Evolutionary conservation across 2,329 filamentous ascomycete species (phyloP).

Genomic region (Thermothelomyces thermophilus): DNA sequence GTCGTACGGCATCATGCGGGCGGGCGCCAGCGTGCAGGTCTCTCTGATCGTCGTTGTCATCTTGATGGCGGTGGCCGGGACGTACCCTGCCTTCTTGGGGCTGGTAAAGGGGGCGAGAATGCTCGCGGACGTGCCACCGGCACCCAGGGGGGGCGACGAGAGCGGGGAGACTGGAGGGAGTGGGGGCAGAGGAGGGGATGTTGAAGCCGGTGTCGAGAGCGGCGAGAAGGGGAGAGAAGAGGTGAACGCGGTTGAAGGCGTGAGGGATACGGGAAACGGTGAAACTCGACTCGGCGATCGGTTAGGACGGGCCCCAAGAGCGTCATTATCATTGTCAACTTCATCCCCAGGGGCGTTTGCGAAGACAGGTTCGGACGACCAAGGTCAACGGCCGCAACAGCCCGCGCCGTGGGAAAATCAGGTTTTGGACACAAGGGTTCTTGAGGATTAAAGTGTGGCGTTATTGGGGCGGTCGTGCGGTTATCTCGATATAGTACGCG

Average conservation of each 20-base stretch:
- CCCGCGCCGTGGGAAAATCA: slow-evolving; percentile 15
- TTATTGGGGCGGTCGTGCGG: not conserved
- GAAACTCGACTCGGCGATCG: not conserved
- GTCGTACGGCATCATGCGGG: slow-evolving; percentile 59
- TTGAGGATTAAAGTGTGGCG: slow-evolving; percentile 7
- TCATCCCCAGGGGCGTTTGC: not conserved
- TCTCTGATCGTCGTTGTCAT: slow-evolving; percentile 56
- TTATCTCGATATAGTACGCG: not conserved
- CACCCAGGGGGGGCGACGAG: not conserved
- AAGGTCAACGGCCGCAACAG: not conserved
- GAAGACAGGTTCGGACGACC: not conserved
- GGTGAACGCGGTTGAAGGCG: not conserved
- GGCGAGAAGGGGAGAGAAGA: not conserved
- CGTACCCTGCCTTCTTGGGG: slow-evolving; percentile 46
- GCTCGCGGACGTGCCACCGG: slow-evolving; percentile 29
- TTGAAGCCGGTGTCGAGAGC: not conserved
- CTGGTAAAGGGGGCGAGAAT: slow-evolving; percentile 39
- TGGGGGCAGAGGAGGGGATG: not conserved
- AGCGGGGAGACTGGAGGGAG: not conserved
- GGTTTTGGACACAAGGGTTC: slow-evolving; percentile 13
- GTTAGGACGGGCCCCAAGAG: not conserved
- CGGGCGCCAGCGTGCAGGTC: slow-evolving; percentile 52
- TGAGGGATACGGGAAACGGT: not conserved
- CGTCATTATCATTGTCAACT: not conserved
- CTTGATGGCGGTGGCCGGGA: slow-evolving; percentile 40